Conservation (phyloP, 2,329 filamentous ascomycete species). For the Taxawa tesnikishii region DNA sequence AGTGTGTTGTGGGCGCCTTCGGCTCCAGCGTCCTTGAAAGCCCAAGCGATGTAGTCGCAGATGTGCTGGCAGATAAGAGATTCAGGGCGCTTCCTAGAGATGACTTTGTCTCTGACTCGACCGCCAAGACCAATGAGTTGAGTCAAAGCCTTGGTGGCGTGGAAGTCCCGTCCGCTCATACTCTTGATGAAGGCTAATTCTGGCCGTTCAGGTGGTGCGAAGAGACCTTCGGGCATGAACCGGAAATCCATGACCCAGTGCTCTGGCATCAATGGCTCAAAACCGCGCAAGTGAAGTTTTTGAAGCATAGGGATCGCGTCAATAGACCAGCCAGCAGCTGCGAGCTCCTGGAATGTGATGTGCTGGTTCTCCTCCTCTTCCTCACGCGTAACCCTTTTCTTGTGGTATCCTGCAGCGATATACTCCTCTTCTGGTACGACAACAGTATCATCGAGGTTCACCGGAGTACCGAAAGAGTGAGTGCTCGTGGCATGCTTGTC, state of each 20-base stretch:
- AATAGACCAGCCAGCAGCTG: conserved; percentile 34
- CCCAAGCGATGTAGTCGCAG: conserved; percentile 41
- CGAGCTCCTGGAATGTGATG: conserved; percentile 16
- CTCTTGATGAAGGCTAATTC: conserved; percentile 32
- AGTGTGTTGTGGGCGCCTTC: conserved; percentile 25
- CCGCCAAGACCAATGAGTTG: conserved; percentile 38
- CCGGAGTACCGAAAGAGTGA: no score
- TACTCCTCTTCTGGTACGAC: conserved; percentile 2
- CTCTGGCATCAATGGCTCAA: conserved; percentile 41
- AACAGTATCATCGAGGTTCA: background rate
- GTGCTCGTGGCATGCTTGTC: no score
- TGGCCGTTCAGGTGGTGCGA: background rate
- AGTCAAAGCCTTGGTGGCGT: conserved; percentile 38
- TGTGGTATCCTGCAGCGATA: conserved; percentile 1
- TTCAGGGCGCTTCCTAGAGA: conserved; percentile 23
- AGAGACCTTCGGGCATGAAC: conserved; percentile 40
- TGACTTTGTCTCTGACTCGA: conserved; percentile 37
- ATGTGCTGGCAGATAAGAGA: conserved; percentile 17
- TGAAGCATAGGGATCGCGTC: conserved; percentile 41
- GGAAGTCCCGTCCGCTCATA: conserved; percentile 29
- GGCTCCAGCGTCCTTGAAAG: conserved; percentile 31
- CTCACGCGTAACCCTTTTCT: background rate
- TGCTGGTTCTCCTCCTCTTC: background rate
- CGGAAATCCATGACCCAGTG: conserved; percentile 42
- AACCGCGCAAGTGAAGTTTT: conserved; percentile 42